These are phyloP conservation scores for Candida maltosa DNA, from an alignment of 805 yeast species.

Conservation along the genomic window DNA sequence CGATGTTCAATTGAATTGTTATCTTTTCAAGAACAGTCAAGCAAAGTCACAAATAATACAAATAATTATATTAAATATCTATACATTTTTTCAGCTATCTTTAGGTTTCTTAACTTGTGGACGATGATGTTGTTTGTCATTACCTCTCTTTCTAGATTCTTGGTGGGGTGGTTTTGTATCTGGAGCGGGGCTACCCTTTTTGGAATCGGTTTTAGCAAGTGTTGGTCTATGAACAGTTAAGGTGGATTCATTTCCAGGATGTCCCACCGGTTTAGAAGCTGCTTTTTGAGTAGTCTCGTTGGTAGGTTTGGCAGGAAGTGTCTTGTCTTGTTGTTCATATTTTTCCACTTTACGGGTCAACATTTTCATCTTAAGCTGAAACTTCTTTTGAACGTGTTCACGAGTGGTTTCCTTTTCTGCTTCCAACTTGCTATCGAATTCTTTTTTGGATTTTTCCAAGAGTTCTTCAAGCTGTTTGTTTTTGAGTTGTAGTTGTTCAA, in stretches of 20 bases:
- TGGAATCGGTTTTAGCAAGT: conserved; percentile 10
- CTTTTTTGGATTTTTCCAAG: conserved; percentile 7
- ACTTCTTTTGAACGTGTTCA: conserved; percentile 52
- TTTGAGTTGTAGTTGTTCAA: conserved; percentile 16
- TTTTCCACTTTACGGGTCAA: conserved; percentile 52
- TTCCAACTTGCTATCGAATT: conserved; percentile 16
- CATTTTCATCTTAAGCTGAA: conserved; percentile 55
- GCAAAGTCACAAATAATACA: no score
- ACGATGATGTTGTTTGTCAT: conserved; percentile 8
- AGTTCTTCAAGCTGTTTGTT: conserved; percentile 15
- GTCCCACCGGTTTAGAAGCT: conserved; percentile 12
- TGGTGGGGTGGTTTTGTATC: background rate
- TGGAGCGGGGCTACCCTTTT: conserved; percentile 6
- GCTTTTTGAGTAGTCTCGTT: background rate
- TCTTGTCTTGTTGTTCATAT: conserved; percentile 34
- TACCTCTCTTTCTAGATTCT: conserved; percentile 4
- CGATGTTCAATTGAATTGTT: no score
- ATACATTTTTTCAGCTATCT: no score
- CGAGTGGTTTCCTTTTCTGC: conserved; percentile 39
- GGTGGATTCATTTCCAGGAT: conserved; percentile 25
- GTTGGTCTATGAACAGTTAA: conserved; percentile 30
- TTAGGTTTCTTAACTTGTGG: conserved; percentile 11
- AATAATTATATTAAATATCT: no score
- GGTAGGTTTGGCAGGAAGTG: conserved; percentile 1
- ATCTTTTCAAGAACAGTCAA: no score